Evolutionary conservation across 2,329 filamentous ascomycete genomes (phyloP).

Genomic region (Xylaria sp.): DNA sequence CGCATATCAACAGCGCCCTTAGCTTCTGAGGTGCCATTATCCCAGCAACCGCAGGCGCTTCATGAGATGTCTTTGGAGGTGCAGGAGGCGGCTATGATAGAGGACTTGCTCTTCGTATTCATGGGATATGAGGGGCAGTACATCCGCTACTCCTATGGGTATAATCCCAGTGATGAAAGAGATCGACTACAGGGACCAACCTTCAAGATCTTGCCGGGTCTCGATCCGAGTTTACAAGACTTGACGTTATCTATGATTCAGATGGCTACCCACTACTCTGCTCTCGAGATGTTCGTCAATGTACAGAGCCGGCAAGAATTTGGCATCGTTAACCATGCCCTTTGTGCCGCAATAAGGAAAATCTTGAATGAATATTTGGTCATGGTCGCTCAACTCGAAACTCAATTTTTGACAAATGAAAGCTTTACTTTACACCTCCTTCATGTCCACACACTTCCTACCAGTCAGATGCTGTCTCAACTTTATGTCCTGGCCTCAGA

Average conservation of each 20-base stretch:
- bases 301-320: slow-evolving; percentile 94
- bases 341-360: slow-evolving; percentile 94
- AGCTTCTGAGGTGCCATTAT: slow-evolving; percentile 76
- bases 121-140: slow-evolving; percentile 99
- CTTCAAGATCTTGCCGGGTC: slow-evolving; percentile 81
- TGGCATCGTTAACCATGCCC: slow-evolving; percentile 92
- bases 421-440: slow-evolving; percentile 93
- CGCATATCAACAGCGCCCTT: slow-evolving; percentile 74
- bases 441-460: slow-evolving; percentile 90
- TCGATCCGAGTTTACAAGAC: slow-evolving; percentile 92
- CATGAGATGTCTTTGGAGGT: slow-evolving; percentile 78
- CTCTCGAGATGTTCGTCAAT: slow-evolving; percentile 91
- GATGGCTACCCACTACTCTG: slow-evolving; percentile 93
- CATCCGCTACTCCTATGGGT: slow-evolving; percentile 84
- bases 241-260: slow-evolving; percentile 88
- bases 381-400: slow-evolving; percentile 91
- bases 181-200: slow-evolving; percentile 84
- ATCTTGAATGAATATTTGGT: slow-evolving; percentile 93
- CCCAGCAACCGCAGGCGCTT: slow-evolving; percentile 75
- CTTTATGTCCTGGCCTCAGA: slow-evolving; percentile 89
- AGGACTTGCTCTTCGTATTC: slow-evolving; percentile 92
- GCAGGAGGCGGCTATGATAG: slow-evolving; percentile 88
- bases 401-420: slow-evolving; percentile 88
- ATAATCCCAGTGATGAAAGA: slow-evolving; percentile 86
- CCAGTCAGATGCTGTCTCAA: slow-evolving; percentile 90